A percentile compares a stretch with the other conserved stretches of the same genome.
These are phyloP conservation scores for Ceratopteris richardii DNA, from an alignment of 75 land plant genomes.

Conservation along the genomic window DNA sequence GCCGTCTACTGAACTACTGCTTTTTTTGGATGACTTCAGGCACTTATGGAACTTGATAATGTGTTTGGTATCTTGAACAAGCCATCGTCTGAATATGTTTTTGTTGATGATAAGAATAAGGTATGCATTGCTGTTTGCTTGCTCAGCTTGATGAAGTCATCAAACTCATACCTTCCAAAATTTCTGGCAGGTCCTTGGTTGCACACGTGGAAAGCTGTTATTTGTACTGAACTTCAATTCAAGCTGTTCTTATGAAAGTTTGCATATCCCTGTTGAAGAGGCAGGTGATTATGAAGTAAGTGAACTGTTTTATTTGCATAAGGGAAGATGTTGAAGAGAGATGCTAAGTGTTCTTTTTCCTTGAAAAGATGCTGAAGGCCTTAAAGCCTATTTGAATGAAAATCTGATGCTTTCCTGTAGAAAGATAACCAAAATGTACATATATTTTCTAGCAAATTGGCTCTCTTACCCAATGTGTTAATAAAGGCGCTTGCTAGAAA, in stretches of 20 bases:
- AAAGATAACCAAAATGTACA: neutral
- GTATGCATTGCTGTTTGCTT: constrained; percentile 24
- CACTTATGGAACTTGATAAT: constrained; percentile 67
- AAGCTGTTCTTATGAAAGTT: constrained; percentile 42
- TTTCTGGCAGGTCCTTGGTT: constrained; percentile 62
- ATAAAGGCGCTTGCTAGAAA: too few relatives aligned
- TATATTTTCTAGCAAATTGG: neutral
- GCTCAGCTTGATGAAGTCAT: neutral
- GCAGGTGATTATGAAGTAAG: constrained; percentile 96
- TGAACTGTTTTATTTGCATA: neutral
- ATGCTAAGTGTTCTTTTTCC: neutral
- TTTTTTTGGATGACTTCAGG: constrained; percentile 29
- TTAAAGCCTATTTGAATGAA: neutral
- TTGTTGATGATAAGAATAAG: constrained; percentile 58
- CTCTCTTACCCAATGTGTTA: neutral
- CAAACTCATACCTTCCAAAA: neutral
- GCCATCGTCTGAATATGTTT: constrained; percentile 49
- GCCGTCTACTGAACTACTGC: neutral
- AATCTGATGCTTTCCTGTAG: neutral
- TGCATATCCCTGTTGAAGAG: constrained; percentile 68
- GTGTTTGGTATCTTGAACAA: constrained; percentile 43
- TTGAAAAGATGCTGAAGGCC: neutral
- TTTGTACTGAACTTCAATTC: constrained; percentile 88
- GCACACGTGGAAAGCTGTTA: constrained; percentile 56
- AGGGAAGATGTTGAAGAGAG: neutral